These are phyloP conservation scores for Vigna angularis DNA, from an alignment of 306 rosid species.

Conservation along the genomic window DNA sequence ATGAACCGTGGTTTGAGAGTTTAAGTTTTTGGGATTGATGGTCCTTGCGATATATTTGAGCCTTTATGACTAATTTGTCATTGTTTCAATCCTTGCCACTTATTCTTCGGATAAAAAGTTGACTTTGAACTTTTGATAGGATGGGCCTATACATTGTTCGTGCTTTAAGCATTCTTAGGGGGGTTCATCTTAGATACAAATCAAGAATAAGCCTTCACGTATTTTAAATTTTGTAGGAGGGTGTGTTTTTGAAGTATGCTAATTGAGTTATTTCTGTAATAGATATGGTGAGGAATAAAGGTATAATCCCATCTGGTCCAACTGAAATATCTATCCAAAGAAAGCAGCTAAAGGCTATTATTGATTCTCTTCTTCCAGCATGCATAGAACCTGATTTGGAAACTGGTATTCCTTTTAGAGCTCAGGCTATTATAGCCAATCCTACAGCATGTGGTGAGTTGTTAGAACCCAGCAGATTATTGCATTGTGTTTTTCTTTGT, in stretches of 20 bases:
- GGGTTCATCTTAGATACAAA: background rate
- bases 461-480: constrained; percentile 38
- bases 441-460: constrained; percentile 86
- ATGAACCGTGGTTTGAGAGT: background rate
- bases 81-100: background rate
- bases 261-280: constrained; percentile 37
- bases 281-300: constrained; percentile 90
- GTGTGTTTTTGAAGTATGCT: constrained; percentile 15
- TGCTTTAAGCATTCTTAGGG: background rate
- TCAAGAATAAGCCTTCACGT: background rate
- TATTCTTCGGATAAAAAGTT: background rate
- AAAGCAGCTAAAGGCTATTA: constrained; percentile 79
- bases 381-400: constrained; percentile 88
- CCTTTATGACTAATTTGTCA: background rate
- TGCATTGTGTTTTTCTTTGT: constrained; percentile 41
- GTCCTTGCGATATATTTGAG: background rate
- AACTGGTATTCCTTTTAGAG: constrained; percentile 73
- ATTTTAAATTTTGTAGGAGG: background rate
- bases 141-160: background rate
- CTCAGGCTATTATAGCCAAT: constrained; percentile 91
- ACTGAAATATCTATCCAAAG: constrained; percentile 80
- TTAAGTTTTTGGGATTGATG: background rate
- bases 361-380: constrained; percentile 91
- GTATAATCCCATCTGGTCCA: constrained; percentile 86
- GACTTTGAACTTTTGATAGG: background rate